These are phyloP conservation scores for Umbelopsis isabellina DNA, from an alignment of 192 early-diverging fungal genomes.

Conservation along the genomic window DNA sequence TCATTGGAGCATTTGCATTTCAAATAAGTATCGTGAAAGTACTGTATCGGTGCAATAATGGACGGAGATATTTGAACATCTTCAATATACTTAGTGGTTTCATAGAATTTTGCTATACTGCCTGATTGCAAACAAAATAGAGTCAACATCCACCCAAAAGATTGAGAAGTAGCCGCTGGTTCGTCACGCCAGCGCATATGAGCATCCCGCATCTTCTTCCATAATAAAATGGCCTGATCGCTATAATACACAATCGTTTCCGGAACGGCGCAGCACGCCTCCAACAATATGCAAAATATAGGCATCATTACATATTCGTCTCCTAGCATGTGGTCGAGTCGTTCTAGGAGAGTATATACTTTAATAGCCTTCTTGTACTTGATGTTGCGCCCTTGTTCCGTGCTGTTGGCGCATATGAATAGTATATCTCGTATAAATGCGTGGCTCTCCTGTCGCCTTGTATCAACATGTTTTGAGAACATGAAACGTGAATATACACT, in stretches of 20 bases:
- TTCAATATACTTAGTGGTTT: not conserved
- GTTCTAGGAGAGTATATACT: slow-evolving; percentile 15
- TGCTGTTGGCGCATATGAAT: slow-evolving; percentile 14
- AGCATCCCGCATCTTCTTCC: slow-evolving; percentile 21
- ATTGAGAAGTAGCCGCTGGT: not conserved
- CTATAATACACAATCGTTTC: slow-evolving; percentile 15
- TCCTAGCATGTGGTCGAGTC: slow-evolving; percentile 17
- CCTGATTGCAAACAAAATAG: slow-evolving; percentile 24
- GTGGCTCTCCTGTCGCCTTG: slow-evolving; percentile 17
- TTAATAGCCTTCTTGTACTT: slow-evolving; percentile 27
- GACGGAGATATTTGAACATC: slow-evolving; percentile 19
- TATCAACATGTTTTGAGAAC: slow-evolving; percentile 22
- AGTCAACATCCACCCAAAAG: slow-evolving; percentile 19
- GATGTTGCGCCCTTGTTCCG: slow-evolving; percentile 10
- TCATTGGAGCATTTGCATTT: not conserved
- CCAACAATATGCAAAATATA: slow-evolving; percentile 23
- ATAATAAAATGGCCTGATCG: slow-evolving; percentile 15
- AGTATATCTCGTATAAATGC: slow-evolving; percentile 29
- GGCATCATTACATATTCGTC: slow-evolving; percentile 27
- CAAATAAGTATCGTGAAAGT: slow-evolving; percentile 24
- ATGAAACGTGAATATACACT: slow-evolving; percentile 25
- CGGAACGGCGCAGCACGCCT: slow-evolving; percentile 18
- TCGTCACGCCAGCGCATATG: not conserved
- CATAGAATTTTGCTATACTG: slow-evolving; percentile 11
- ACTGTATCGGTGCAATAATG: slow-evolving; percentile 26